These are phyloP conservation scores for Cicer pinnatifidum DNA, from an alignment of 306 rosid species.

Conservation along the genomic window DNA sequence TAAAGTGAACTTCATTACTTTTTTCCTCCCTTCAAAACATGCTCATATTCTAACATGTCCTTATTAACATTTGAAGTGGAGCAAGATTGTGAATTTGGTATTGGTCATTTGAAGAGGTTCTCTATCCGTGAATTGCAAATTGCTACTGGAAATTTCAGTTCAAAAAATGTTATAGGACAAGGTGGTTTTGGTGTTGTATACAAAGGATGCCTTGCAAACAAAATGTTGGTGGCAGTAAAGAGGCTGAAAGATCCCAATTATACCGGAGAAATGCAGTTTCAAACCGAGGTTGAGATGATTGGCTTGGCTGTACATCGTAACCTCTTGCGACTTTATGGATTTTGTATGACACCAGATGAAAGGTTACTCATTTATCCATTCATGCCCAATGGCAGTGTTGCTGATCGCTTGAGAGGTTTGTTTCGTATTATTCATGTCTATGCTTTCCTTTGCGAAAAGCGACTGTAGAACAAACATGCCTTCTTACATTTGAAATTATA, in stretches of 20 bases:
- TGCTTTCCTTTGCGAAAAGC: background rate
- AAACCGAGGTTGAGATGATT: slow-evolving; percentile 97
- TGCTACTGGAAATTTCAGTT: slow-evolving; percentile 82
- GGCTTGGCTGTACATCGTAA: slow-evolving; percentile 97
- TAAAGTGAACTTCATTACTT: slow-evolving; percentile 28
- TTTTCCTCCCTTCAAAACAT: slow-evolving; percentile 26
- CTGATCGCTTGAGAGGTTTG: slow-evolving; percentile 96
- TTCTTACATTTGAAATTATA: slow-evolving; percentile 10
- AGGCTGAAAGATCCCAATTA: slow-evolving; percentile 92
- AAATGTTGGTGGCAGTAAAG: slow-evolving; percentile 85
- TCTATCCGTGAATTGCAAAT: slow-evolving; percentile 83
- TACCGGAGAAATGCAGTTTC: slow-evolving; percentile 98
- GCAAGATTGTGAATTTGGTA: slow-evolving; percentile 86
- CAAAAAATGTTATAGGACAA: slow-evolving; percentile 81
- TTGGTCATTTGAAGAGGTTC: slow-evolving; percentile 87
- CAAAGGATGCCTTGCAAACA: slow-evolving; percentile 89
- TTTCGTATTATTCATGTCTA: slow-evolving; percentile 36
- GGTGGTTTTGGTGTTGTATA: slow-evolving; percentile 96
- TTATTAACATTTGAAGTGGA: slow-evolving; percentile 67
- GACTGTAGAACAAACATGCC: background rate
- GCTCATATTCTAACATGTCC: slow-evolving; percentile 37
- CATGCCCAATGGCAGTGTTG: slow-evolving; percentile 96
- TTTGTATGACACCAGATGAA: slow-evolving; percentile 86
- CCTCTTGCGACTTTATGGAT: slow-evolving; percentile 82
- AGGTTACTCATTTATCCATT: slow-evolving; percentile 92